Percentiles rank a stretch among this genome's conserved stretches.
Conservation (phyloP, 2,329 filamentous ascomycete genomes). For the Ustulina deusta region DNA sequence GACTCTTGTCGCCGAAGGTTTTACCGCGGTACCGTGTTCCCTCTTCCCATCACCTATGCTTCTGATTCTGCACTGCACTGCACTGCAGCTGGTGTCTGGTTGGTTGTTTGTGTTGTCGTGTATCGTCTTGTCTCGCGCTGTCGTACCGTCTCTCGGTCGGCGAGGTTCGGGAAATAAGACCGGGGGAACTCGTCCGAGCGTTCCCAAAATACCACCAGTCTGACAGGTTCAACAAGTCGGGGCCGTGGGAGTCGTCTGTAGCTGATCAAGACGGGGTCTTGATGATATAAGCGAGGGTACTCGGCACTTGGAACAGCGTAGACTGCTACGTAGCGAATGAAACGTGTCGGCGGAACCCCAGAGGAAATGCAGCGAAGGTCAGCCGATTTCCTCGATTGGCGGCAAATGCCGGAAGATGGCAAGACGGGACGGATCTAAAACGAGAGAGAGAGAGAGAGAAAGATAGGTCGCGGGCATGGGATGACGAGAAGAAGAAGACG, state of each 20-base stretch:
- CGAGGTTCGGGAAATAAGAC: background rate
- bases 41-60: slow-evolving; percentile 10
- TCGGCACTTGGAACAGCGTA: background rate
- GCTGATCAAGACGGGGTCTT: background rate
- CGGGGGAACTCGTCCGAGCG: background rate
- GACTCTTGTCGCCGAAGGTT: background rate
- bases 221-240: background rate
- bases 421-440: slow-evolving; percentile 15
- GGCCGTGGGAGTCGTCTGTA: background rate
- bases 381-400: background rate
- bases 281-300: background rate
- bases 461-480: too few species aligned
- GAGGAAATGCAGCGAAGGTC: slow-evolving; percentile 5
- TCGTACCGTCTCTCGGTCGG: background rate
- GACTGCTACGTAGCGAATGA: background rate
- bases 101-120: background rate
- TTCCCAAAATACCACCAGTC: background rate
- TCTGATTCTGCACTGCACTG: background rate
- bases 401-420: background rate
- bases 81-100: background rate
- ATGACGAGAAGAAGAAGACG: too few species aligned
- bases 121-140: background rate
- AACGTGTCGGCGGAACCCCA: background rate
- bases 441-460: background rate
- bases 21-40: slow-evolving; percentile 10